phyloP scores from a whole-genome alignment of 208 protist genomes.

The Crithidia bombi region DNA sequence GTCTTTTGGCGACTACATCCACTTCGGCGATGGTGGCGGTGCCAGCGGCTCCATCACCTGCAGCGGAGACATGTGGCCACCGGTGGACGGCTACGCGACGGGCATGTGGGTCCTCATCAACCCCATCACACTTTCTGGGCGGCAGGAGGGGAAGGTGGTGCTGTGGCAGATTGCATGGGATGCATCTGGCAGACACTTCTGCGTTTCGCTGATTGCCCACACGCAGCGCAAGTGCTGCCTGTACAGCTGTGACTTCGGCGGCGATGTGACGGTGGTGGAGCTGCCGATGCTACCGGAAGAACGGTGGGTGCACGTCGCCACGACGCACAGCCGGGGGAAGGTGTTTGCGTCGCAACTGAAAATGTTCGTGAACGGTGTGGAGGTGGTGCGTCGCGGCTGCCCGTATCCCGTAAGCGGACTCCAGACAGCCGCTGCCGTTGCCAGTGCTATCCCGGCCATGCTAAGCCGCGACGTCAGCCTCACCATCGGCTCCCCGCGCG shows the following conservation, averaged over 20 bases:
- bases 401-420: constrained; percentile 40
- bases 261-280: constrained; percentile 32
- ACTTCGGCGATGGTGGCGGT: constrained; percentile 50
- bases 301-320: constrained; percentile 55
- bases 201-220: constrained; percentile 37
- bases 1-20: constrained; percentile 35
- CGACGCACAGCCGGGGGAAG: constrained; percentile 40
- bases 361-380: constrained; percentile 53
- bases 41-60: constrained; percentile 38
- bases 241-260: constrained; percentile 39
- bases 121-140: constrained; percentile 17
- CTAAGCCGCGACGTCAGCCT: constrained; percentile 33
- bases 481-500: constrained; percentile 42
- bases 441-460: constrained; percentile 29
- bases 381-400: constrained; percentile 27
- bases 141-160: constrained; percentile 27
- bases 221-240: constrained; percentile 30
- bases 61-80: constrained; percentile 53
- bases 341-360: constrained; percentile 47
- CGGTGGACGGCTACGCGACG: constrained; percentile 54
- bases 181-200: constrained; percentile 27
- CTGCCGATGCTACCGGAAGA: constrained; percentile 55
- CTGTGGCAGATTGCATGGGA: constrained; percentile 54
- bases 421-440: constrained; percentile 28
- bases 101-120: constrained; percentile 53